phyloP scores from a whole-genome alignment of 202 grass and related monocot genomes.

The Schoenoplectus triqueter region DNA sequence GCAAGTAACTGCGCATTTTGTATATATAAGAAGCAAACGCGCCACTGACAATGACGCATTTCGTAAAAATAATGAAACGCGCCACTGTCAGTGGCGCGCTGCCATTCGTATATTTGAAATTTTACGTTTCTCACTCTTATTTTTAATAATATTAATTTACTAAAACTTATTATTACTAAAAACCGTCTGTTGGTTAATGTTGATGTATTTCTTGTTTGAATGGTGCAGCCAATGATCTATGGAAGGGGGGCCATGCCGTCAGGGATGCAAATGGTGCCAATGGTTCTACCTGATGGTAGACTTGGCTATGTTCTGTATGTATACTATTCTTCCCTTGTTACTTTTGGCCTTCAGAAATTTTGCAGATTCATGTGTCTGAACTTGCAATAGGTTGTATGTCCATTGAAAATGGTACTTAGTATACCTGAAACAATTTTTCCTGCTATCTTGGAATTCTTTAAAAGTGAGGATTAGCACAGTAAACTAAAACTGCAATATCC shows the following conservation, averaged over 20 bases:
- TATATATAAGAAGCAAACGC: too few relatives aligned
- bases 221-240: slow-evolving; percentile 87
- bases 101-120: too few relatives aligned
- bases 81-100: too few relatives aligned
- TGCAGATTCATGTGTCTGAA: background rate
- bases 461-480: background rate
- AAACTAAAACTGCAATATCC: background rate
- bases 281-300: slow-evolving; percentile 92
- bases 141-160: too few relatives aligned
- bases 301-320: slow-evolving; percentile 96
- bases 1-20: too few relatives aligned
- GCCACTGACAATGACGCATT: too few relatives aligned
- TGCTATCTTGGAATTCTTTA: background rate
- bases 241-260: slow-evolving; percentile 86
- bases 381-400: background rate
- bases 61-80: too few relatives aligned
- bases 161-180: too few relatives aligned
- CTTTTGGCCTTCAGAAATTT: background rate
- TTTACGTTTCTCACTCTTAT: too few relatives aligned
- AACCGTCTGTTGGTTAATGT: background rate
- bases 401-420: background rate
- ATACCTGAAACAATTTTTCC: background rate
- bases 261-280: slow-evolving; percentile 97
- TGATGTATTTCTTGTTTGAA: background rate
- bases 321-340: background rate